These are phyloP conservation scores for Alternaria gaisen DNA, from an alignment of 2,329 filamentous ascomycete species.

Conservation along the genomic window DNA sequence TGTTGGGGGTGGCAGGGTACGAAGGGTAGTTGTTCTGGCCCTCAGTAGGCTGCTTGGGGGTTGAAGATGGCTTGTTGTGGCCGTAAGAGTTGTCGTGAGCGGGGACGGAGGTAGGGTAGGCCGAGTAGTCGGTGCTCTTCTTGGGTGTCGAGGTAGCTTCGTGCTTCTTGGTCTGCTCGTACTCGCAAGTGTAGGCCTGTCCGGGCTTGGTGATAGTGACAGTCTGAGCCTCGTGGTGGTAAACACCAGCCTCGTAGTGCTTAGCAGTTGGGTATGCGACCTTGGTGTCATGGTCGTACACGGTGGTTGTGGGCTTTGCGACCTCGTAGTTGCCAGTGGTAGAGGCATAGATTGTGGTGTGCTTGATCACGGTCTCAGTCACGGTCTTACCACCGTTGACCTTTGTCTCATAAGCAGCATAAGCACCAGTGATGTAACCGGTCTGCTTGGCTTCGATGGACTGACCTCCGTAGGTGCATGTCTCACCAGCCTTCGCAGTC, in stretches of 20 bases:
- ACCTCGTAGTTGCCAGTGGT: conserved; percentile 43
- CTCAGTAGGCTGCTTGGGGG: conserved; percentile 16
- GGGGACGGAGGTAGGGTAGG: conserved; percentile 17
- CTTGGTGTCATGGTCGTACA: conserved; percentile 34
- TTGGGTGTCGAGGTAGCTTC: conserved; percentile 14
- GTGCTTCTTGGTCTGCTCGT: conserved; percentile 34
- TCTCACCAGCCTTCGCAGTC: conserved; percentile 30
- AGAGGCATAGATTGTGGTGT: conserved; percentile 33
- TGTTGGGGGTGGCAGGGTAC: not conserved
- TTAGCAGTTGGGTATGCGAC: conserved; percentile 39
- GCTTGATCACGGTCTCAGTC: conserved; percentile 38
- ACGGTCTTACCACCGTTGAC: conserved; percentile 18
- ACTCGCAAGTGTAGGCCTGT: conserved; percentile 42
- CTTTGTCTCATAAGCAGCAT: conserved; percentile 36
- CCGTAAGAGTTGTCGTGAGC: conserved; percentile 16
- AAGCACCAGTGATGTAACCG: conserved; percentile 36
- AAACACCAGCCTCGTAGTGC: conserved; percentile 36
- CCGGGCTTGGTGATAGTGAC: conserved; percentile 45
- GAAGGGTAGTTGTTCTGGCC: conserved; percentile 9
- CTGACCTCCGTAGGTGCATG: conserved; percentile 39
- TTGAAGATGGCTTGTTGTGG: conserved; percentile 16
- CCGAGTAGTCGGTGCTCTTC: conserved; percentile 12
- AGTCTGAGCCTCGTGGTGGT: conserved; percentile 39
- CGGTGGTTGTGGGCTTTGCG: conserved; percentile 45
- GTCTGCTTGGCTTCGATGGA: conserved; percentile 33